These are phyloP conservation scores for Zygoascus ofunaensis DNA, from an alignment of 805 yeast species.

Conservation along the genomic window DNA sequence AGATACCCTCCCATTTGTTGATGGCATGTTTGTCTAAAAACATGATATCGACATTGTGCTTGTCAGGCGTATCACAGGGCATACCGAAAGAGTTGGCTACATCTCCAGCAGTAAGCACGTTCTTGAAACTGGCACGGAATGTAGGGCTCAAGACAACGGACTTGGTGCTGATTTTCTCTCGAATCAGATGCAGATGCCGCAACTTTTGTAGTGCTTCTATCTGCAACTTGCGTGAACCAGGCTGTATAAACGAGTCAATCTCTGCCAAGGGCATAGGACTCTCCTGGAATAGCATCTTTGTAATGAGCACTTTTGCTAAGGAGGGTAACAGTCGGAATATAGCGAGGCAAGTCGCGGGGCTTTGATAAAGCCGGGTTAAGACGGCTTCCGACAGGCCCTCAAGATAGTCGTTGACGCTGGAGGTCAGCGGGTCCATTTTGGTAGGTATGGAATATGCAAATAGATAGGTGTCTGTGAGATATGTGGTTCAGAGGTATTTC, in stretches of 20 bases:
- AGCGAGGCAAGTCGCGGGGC: slow-evolving; percentile 92
- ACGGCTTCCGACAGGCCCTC: slow-evolving; percentile 83
- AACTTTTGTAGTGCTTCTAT: slow-evolving; percentile 73
- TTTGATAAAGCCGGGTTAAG: slow-evolving; percentile 68
- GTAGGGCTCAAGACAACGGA: slow-evolving; percentile 49
- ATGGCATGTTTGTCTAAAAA: slow-evolving; percentile 75
- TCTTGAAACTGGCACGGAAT: slow-evolving; percentile 65
- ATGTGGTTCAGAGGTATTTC: too few species aligned
- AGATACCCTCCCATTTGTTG: slow-evolving; percentile 85
- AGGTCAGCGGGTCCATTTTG: not conserved
- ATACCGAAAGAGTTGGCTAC: slow-evolving; percentile 69
- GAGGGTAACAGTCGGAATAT: slow-evolving; percentile 84
- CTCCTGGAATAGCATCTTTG: slow-evolving; percentile 79
- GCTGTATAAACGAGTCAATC: slow-evolving; percentile 67
- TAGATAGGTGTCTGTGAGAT: too few species aligned
- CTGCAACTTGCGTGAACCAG: slow-evolving; percentile 43
- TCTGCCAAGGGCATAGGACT: slow-evolving; percentile 58
- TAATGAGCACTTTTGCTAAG: slow-evolving; percentile 77
- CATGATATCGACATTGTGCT: slow-evolving; percentile 48
- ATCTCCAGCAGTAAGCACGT: slow-evolving; percentile 76
- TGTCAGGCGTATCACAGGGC: slow-evolving; percentile 47
- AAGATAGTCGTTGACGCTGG: slow-evolving; percentile 74
- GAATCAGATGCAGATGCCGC: slow-evolving; percentile 64
- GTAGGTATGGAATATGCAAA: too few species aligned
- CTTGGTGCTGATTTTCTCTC: slow-evolving; percentile 40